A percentile compares a stretch with the other conserved stretches of the same genome.
phyloP scores from a whole-genome alignment of 2,329 filamentous ascomycete genomes.

The Exutisphaerella laricina region DNA sequence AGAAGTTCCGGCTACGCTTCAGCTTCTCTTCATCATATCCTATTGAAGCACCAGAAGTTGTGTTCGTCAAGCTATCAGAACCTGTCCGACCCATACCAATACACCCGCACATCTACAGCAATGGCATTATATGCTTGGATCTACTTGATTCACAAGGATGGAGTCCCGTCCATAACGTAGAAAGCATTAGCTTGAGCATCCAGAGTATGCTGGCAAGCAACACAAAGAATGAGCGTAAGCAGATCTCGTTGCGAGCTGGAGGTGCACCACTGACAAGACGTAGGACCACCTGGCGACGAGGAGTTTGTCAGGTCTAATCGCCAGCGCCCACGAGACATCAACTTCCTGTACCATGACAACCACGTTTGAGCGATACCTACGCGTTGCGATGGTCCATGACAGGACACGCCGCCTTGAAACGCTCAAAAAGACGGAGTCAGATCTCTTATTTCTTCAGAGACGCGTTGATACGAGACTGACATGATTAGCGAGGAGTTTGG shows the following conservation, averaged over 20 bases:
- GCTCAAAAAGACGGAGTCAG: no score
- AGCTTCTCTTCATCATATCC: constrained; percentile 79
- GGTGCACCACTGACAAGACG: constrained; percentile 5
- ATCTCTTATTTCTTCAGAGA: no score
- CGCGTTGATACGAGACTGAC: no score
- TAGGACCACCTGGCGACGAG: constrained; percentile 71
- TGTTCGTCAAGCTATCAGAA: constrained; percentile 62
- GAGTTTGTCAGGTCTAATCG: constrained; percentile 81
- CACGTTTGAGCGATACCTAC: constrained; percentile 38
- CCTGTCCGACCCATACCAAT: constrained; percentile 66
- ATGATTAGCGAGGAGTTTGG: not conserved
- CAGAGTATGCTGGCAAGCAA: constrained; percentile 99
- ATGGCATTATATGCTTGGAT: constrained; percentile 97
- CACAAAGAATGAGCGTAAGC: constrained; percentile 70
- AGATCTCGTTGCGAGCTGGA: not conserved
- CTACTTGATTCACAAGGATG: constrained; percentile 82
- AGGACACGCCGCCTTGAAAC: no score
- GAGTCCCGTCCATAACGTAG: constrained; percentile 95
- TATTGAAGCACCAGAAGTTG: constrained; percentile 94
- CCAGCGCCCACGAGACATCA: constrained; percentile 77
- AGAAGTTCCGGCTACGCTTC: constrained; percentile 82
- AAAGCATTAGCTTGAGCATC: constrained; percentile 93
- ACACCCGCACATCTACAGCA: constrained; percentile 96
- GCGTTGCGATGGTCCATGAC: no score
- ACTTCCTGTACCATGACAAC: constrained; percentile 91